phyloP scores from a whole-genome alignment of 495 filamentous ascomycete genomes.

The Penicillium herquei region DNA sequence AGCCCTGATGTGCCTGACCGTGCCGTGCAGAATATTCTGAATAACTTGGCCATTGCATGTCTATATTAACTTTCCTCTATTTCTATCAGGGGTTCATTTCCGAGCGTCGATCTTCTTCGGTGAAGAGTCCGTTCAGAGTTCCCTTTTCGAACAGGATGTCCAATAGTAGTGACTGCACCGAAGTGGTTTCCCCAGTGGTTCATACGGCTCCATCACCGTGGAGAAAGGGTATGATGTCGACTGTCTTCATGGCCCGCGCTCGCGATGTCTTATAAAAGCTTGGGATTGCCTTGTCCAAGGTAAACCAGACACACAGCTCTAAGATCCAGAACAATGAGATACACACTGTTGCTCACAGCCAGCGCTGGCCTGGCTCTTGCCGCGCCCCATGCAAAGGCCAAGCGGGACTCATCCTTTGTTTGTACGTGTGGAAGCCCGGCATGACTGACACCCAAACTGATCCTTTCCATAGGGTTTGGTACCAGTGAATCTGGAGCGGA shows the following conservation, averaged over 20 bases:
- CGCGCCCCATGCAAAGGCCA: constrained; percentile 7
- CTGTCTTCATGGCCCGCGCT: background rate
- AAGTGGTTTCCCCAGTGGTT: background rate
- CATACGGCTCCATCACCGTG: constrained; percentile 7
- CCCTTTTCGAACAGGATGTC: no score
- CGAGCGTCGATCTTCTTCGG: no score
- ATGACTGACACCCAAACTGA: background rate
- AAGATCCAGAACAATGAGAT: constrained; percentile 9
- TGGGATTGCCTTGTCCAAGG: background rate
- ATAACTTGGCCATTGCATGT: no score
- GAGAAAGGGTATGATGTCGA: constrained; percentile 1
- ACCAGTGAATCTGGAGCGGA: constrained; percentile 29
- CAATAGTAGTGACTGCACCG: no score
- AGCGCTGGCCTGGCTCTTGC: constrained; percentile 10
- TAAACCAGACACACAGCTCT: background rate
- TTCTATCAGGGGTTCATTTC: no score
- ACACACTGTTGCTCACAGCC: constrained; percentile 7
- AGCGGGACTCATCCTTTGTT: constrained; percentile 11
- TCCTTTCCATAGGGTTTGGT: constrained; percentile 25
- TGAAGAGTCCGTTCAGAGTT: no score
- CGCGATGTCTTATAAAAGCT: background rate
- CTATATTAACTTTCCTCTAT: no score
- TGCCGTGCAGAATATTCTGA: no score
- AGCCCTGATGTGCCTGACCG: no score
- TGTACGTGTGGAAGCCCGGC: constrained; percentile 6